Conservation (phyloP, 306 rosid species). For the Cicer bijugum region DNA sequence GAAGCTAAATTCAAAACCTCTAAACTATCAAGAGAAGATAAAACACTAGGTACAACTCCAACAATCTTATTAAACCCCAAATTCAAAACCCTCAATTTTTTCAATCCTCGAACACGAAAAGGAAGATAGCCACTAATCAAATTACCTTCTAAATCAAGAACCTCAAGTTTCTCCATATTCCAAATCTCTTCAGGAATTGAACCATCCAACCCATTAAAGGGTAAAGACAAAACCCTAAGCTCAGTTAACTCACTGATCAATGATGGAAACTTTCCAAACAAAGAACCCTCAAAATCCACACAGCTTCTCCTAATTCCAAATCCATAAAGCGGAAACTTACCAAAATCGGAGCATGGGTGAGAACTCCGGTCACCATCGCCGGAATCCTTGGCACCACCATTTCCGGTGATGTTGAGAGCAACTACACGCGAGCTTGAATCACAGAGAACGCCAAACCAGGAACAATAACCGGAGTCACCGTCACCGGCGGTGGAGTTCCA, state of each 20-base stretch:
- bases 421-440: conserved; percentile 65
- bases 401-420: conserved; percentile 73
- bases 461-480: conserved; percentile 48
- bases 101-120: conserved; percentile 37
- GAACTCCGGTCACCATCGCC: conserved; percentile 39
- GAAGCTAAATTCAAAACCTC: conserved; percentile 79
- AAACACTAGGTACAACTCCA: conserved; percentile 68
- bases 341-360: conserved; percentile 52
- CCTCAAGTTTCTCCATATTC: conserved; percentile 73
- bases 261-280: conserved; percentile 64
- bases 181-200: conserved; percentile 65
- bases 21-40: conserved; percentile 46
- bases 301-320: conserved; percentile 71
- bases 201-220: conserved; percentile 74
- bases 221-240: conserved; percentile 74
- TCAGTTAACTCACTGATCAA: conserved; percentile 60
- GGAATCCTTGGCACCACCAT: conserved; percentile 36
- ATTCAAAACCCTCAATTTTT: conserved; percentile 66
- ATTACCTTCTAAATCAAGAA: conserved; percentile 87
- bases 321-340: conserved; percentile 73
- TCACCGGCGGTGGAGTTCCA: conserved; percentile 49
- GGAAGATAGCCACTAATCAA: conserved; percentile 63
- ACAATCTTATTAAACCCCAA: conserved; percentile 73
- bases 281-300: conserved; percentile 49
- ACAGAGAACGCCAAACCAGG: conserved; percentile 73